Percentiles rank a stretch among this genome's conserved stretches.
Evolutionary conservation across 2,329 filamentous ascomycete genomes (phyloP).

Genomic region (Botrytis aclada): DNA sequence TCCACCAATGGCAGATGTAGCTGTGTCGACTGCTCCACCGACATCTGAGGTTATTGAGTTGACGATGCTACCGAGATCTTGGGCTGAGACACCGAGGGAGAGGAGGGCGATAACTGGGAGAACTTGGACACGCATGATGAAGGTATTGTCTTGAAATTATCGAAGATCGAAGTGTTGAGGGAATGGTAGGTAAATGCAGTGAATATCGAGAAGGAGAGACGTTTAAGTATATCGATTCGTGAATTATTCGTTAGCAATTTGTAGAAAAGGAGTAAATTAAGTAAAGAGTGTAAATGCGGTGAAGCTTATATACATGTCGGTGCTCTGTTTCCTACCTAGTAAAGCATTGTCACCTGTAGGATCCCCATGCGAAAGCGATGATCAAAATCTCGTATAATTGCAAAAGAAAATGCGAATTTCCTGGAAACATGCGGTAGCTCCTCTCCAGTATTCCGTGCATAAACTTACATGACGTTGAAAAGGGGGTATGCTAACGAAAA

Average conservation of each 20-base stretch:
- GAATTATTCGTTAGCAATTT: background rate
- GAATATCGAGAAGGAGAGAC: background rate
- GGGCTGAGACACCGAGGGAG: background rate
- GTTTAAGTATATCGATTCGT: background rate
- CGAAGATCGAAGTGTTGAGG: background rate
- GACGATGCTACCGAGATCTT: background rate
- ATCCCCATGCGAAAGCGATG: background rate
- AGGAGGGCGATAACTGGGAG: constrained; percentile 16
- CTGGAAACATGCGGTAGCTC: background rate
- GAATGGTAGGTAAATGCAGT: background rate
- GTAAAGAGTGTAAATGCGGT: background rate
- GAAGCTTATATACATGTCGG: background rate
- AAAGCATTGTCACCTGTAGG: background rate
- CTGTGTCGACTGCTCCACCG: background rate
- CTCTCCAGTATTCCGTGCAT: background rate
- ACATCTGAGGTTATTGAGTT: constrained; percentile 6
- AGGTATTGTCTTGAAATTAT: background rate
- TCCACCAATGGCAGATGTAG: background rate
- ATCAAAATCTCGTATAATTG: background rate
- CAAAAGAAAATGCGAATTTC: background rate
- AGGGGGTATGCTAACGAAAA: background rate
- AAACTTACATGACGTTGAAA: background rate
- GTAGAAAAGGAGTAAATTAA: background rate
- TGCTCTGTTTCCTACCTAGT: background rate
- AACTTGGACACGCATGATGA: constrained; percentile 19